A percentile compares a stretch with the other conserved stretches of the same genome.
Evolutionary conservation across 1,284 basidiomycete species (phyloP).

Genomic region (Pholiota adiposa): DNA sequence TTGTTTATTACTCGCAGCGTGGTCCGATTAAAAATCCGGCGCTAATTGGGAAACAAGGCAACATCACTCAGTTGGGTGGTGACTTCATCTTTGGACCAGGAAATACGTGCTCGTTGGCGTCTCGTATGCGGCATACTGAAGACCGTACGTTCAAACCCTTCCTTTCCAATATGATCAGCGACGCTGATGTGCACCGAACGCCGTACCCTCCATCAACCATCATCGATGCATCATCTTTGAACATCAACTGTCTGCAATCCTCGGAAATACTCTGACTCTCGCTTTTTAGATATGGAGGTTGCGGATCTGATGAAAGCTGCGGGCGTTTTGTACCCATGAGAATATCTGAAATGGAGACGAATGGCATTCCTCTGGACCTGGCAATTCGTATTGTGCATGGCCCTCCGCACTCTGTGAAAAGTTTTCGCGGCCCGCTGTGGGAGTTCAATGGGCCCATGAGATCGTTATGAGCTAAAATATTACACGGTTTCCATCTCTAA

Average conservation of each 20-base stretch:
- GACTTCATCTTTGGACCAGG: constrained; percentile 63
- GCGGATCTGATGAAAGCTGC: constrained; percentile 24
- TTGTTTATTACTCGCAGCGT: constrained; percentile 27
- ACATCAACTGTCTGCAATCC: neutral
- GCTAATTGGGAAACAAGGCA: constrained; percentile 62
- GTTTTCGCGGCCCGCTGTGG: neutral
- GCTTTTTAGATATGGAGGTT: constrained; percentile 25
- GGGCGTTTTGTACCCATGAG: constrained; percentile 14
- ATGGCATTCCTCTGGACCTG: neutral
- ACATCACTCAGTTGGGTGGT: constrained; percentile 61
- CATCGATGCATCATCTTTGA: neutral
- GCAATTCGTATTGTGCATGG: neutral
- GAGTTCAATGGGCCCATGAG: neutral
- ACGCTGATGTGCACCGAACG: neutral
- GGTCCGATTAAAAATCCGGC: constrained; percentile 49
- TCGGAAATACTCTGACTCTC: neutral
- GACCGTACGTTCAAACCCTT: constrained; percentile 50
- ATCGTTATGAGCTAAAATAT: neutral
- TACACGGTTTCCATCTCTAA: neutral
- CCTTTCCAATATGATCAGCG: neutral
- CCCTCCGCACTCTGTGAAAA: neutral
- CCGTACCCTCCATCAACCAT: neutral
- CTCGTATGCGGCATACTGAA: constrained; percentile 62
- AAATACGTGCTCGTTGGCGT: constrained; percentile 48
- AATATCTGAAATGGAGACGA: neutral